phyloP scores from a whole-genome alignment of 441 rosid species.

The Erodium texanum region DNA sequence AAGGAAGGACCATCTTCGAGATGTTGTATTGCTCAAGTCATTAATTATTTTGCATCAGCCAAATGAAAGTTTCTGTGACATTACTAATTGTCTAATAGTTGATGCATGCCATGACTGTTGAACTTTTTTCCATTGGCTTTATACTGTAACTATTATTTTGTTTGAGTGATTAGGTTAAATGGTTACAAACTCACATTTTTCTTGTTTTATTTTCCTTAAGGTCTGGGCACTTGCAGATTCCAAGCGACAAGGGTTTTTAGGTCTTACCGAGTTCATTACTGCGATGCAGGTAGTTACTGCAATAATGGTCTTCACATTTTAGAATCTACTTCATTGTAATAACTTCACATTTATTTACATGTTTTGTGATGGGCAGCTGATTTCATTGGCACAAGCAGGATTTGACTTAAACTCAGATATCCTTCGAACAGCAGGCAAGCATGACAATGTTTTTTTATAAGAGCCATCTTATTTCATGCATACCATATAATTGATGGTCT shows the following conservation, averaged over 20 bases:
- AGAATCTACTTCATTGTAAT: background rate
- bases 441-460: conserved; percentile 11
- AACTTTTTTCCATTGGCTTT: background rate
- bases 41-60: background rate
- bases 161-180: conserved; percentile 1
- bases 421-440: conserved; percentile 34
- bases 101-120: background rate
- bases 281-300: conserved; percentile 67
- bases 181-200: background rate
- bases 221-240: conserved; percentile 94
- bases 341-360: conserved; percentile 17
- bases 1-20: background rate
- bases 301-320: background rate
- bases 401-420: conserved; percentile 25
- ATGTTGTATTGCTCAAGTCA: background rate
- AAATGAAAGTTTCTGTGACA: background rate
- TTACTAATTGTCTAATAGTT: background rate
- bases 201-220: conserved; percentile 27
- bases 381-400: conserved; percentile 78
- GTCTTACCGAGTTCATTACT: conserved; percentile 60
- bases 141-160: background rate
- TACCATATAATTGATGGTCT: conserved; percentile 1
- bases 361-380: conserved; percentile 38
- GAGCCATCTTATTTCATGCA: too few relatives aligned
- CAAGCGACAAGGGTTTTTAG: conserved; percentile 74